Base-by-base conservation (phyloP, 169 alveolate genomes). In the Cyclospora cayetanensis region DNA sequence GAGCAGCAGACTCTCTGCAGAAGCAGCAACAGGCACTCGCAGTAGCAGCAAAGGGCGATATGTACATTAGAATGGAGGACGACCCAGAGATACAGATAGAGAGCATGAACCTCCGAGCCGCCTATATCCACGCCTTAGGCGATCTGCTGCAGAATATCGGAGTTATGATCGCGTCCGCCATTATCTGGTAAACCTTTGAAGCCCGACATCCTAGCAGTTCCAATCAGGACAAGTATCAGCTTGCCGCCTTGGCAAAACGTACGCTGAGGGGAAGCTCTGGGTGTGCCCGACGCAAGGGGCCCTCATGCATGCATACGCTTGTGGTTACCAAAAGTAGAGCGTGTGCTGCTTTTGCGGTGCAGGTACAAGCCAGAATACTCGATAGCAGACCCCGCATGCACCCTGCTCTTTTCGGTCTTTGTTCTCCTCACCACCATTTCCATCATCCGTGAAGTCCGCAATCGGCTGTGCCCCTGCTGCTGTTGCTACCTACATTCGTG, bases 371-470 rank as follows among this genome's bases (percentile, higher is more conserved):
- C 99, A 39, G 90, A 91, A 31, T 97, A 95, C 90, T 90, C 95
- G 22, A 94, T 97, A 31, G 98, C 98, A 20, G 99, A 98, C 74
- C 99, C 99, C 37, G 94, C 98, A 20, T 98, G 99, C 94, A 98
- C 99, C 0, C 95, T 97, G 90, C 66, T 98, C 31, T 98, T 98
- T 90, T 97, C 99, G 70, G 94, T 97, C 52, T 92, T 98, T 66
- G 99, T 98, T 34, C 93, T 98, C 41, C 96, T 96, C 74, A 98
- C 99, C 39, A 98, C 99, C 27, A 88, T 97, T 34, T 97, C 97
- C 27, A 97, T 98, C 41, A 92, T 97, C 66, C 96, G 95, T 87
- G 99, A 98, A 92, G 97, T 98, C 50, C 20, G 93, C 43, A 12
- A 29, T 22, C 34, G n/a, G 37, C n/a, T 68, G 20, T 41, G 29